Conservation (phyloP, 495 filamentous ascomycete species). For the Tuber calosporum region DNA sequence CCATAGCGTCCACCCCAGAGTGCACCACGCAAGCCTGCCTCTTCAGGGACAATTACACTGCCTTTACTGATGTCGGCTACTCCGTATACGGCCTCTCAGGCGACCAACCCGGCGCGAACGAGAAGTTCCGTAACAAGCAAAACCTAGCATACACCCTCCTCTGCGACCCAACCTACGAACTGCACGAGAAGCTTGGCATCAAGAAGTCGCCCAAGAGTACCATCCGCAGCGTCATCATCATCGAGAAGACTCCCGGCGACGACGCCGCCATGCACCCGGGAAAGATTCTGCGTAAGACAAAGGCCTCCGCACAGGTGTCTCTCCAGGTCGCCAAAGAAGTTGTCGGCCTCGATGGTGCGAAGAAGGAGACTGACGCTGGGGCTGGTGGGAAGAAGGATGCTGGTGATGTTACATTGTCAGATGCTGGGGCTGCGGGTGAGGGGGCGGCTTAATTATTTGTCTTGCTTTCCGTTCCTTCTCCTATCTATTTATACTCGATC, state of each 20-base stretch:
- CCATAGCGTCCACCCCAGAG: slow-evolving; percentile 64
- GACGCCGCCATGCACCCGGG: slow-evolving; percentile 8
- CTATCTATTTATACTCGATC: background rate
- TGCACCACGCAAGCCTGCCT: slow-evolving; percentile 91
- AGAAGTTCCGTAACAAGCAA: slow-evolving; percentile 81
- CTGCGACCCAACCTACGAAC: slow-evolving; percentile 64
- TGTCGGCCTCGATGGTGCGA: slow-evolving; percentile 46
- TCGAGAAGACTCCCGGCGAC: slow-evolving; percentile 56
- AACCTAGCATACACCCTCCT: slow-evolving; percentile 81
- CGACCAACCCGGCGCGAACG: slow-evolving; percentile 82
- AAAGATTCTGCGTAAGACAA: slow-evolving; percentile 33
- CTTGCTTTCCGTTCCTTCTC: background rate
- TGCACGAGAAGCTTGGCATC: slow-evolving; percentile 68
- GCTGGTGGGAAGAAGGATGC: slow-evolving; percentile 22
- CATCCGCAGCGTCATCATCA: slow-evolving; percentile 73
- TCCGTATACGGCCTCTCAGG: slow-evolving; percentile 80
- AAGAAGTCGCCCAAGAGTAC: slow-evolving; percentile 68
- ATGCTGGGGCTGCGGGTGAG: slow-evolving; percentile 11
- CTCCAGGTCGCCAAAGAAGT: slow-evolving; percentile 37
- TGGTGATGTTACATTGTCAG: slow-evolving; percentile 25
- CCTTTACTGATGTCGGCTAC: slow-evolving; percentile 71
- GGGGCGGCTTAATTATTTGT: slow-evolving; percentile 6
- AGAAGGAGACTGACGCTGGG: slow-evolving; percentile 31
- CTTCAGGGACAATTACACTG: slow-evolving; percentile 75
- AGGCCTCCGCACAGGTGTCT: slow-evolving; percentile 24